Evolutionary conservation across 805 yeast genomes (phyloP).

Genomic region (Yarrowia divulgata): DNA sequence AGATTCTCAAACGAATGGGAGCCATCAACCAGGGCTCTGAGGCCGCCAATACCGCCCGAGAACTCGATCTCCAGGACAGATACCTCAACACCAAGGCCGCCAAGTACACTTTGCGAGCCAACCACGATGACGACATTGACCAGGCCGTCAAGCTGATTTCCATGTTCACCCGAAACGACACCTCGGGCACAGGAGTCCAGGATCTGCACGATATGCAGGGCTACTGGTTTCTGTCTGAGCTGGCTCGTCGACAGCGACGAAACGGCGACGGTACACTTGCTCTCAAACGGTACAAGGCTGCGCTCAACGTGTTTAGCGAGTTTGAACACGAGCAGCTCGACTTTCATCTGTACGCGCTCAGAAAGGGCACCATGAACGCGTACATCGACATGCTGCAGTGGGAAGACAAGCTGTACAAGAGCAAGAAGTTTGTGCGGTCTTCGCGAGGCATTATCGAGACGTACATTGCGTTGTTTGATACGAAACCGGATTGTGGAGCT

Average conservation of each 20-base stretch:
- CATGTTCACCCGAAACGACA: conserved; percentile 84
- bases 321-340: conserved; percentile 88
- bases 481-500: conserved; percentile 39
- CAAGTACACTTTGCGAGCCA: conserved; percentile 79
- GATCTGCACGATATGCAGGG: conserved; percentile 91
- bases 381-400: conserved; percentile 78
- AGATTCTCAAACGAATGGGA: conserved; percentile 78
- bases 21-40: conserved; percentile 66
- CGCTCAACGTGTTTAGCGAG: conserved; percentile 70
- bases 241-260: conserved; percentile 82
- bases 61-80: conserved; percentile 85
- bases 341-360: conserved; percentile 90
- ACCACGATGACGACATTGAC: conserved; percentile 59
- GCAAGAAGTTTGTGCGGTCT: conserved; percentile 77
- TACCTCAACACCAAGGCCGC: conserved; percentile 88
- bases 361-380: conserved; percentile 88
- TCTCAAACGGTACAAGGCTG: conserved; percentile 74
- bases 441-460: conserved; percentile 67
- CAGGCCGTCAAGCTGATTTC: conserved; percentile 77
- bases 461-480: conserved; percentile 55
- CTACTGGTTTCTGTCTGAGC: conserved; percentile 85
- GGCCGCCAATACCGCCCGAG: conserved; percentile 72
- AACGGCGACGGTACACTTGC: conserved; percentile 72
- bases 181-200: conserved; percentile 79
- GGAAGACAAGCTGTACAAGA: conserved; percentile 76